phyloP scores from a whole-genome alignment of 2,329 filamentous ascomycete species.

The Pseudogymnoascus destructans region DNA sequence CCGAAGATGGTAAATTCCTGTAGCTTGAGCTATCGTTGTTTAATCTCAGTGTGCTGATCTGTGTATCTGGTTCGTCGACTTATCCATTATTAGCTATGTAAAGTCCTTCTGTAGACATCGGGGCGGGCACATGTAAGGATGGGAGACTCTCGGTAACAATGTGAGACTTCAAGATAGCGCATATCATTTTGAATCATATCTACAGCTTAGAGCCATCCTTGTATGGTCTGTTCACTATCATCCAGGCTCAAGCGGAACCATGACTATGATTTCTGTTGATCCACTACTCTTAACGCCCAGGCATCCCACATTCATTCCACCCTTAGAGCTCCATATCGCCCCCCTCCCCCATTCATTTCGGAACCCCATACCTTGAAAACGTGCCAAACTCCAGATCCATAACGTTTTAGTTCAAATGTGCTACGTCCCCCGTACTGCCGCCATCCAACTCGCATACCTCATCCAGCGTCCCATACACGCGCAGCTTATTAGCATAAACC shows the following conservation, averaged over 20 bases:
- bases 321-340: neutral
- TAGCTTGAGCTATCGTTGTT: neutral
- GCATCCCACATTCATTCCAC: neutral
- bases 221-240: neutral
- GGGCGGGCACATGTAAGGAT: neutral
- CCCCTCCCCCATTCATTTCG: neutral
- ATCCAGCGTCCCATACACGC: conserved; percentile 24
- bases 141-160: neutral
- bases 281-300: neutral
- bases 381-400: neutral
- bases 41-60: neutral
- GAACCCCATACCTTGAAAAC: neutral
- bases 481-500: conserved; percentile 23
- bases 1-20: no score
- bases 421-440: neutral
- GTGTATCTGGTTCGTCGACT: no score
- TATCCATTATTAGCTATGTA: neutral
- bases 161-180: neutral
- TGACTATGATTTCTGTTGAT: neutral
- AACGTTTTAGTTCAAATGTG: neutral
- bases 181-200: neutral
- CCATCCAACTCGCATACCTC: conserved; percentile 20
- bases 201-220: neutral
- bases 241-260: neutral
- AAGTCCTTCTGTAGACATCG: neutral